These are phyloP conservation scores for Coniella lustricola DNA, from an alignment of 2,329 filamentous ascomycete genomes.

Conservation along the genomic window DNA sequence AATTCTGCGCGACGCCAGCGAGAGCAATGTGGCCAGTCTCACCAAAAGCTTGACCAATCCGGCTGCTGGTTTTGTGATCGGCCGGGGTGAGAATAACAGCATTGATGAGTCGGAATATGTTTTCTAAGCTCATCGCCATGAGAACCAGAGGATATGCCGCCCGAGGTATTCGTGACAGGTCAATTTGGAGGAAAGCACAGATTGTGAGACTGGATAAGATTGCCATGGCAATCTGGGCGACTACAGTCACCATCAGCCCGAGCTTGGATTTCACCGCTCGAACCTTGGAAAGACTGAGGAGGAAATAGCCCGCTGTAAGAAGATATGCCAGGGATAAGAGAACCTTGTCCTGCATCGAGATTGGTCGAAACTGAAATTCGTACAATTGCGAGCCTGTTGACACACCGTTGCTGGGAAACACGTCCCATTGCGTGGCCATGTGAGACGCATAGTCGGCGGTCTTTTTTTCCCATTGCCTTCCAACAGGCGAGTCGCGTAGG, in stretches of 20 bases:
- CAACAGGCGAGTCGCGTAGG: constrained; percentile 56
- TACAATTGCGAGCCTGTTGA: constrained; percentile 56
- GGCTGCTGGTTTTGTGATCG: constrained; percentile 58
- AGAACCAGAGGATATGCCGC: constrained; percentile 73
- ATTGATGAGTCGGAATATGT: constrained; percentile 72
- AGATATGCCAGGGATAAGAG: constrained; percentile 60
- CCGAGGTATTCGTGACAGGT: constrained; percentile 66
- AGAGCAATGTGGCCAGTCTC: constrained; percentile 65
- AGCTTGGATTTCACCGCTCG: constrained; percentile 69
- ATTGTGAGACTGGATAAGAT: constrained; percentile 75
- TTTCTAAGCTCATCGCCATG: constrained; percentile 68
- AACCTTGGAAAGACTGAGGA: constrained; percentile 60
- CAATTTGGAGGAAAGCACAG: constrained; percentile 67
- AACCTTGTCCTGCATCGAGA: constrained; percentile 59
- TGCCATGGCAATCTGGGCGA: constrained; percentile 63
- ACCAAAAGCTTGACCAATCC: constrained; percentile 68
- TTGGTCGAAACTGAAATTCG: constrained; percentile 71
- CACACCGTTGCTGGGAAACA: constrained; percentile 55
- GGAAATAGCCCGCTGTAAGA: constrained; percentile 57
- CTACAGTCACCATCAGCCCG: constrained; percentile 64
- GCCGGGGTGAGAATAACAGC: constrained; percentile 66
- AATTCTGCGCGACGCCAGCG: constrained; percentile 61
- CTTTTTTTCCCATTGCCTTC: constrained; percentile 57
- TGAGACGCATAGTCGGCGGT: constrained; percentile 45
- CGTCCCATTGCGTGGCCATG: constrained; percentile 49